Base-by-base conservation (phyloP, 192 early-diverging fungal species). In the Dispira parvispora region DNA sequence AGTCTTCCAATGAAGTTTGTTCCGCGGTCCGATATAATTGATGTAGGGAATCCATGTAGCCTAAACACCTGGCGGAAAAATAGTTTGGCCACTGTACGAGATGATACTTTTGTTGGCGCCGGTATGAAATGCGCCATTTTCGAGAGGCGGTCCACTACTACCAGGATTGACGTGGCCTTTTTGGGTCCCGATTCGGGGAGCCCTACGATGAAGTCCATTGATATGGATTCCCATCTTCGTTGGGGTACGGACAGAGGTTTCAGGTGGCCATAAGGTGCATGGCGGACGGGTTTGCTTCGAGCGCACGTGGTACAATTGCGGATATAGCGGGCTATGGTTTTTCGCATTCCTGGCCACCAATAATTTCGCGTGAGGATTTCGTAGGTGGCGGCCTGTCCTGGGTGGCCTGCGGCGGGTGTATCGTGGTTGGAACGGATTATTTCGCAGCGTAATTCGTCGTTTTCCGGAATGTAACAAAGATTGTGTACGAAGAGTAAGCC, bases 81-180 rank as follows among this genome's bases (percentile, higher is more conserved):
- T 46, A n/a, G n/a, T n/a, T n/a, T n/a, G n/a, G n/a, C n/a, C n/a
- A n/a, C n/a, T n/a, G n/a, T n/a, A n/a, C n/a, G n/a, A n/a, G n/a
- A n/a, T n/a, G n/a, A n/a, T n/a, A n/a, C n/a, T n/a, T n/a, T n/a
- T n/a, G n/a, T n/a, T n/a, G n/a, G n/a, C n/a, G n/a, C n/a, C n/a
- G n/a, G n/a, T n/a, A n/a, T n/a, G n/a, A n/a, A n/a, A n/a, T 13
- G 18, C 18, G 11, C 46, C 49, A 63, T 63, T 52, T 80, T 83
- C 0, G 75, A 69, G 0, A 74, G 53, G 12, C 67, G 45, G 20
- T 78, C 75, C 0, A 78, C 77, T 38, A 77, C 65, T 0, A 82
- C 73, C n/a, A n/a, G n/a, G n/a, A n/a, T n/a, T n/a, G n/a, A n/a
- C n/a, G n/a, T n/a, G n/a, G n/a, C n/a, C n/a, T 2, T 61, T 16